A percentile compares a stretch with the other conserved stretches of the same genome.
These are phyloP conservation scores for Sporothrix sp. DNA, from an alignment of 2,329 filamentous ascomycete species.

Conservation along the genomic window DNA sequence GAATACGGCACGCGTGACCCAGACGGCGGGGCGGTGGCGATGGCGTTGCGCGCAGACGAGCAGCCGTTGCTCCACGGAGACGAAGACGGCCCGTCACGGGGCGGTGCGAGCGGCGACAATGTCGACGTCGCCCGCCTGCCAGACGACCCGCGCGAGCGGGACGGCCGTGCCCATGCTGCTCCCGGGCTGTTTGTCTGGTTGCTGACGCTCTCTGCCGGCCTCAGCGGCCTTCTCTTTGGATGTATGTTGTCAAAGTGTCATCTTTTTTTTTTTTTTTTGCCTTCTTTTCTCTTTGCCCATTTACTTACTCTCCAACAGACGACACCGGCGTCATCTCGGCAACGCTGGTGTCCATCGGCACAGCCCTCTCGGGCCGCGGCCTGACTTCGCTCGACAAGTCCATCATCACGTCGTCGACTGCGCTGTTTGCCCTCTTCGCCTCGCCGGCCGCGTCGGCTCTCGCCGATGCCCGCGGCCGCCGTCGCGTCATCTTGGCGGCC, in stretches of 20 bases:
- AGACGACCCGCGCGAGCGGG: not conserved
- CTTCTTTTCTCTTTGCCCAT: not conserved
- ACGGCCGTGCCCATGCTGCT: slow-evolving; percentile 11
- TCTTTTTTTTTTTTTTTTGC: not conserved
- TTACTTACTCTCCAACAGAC: slow-evolving; percentile 31
- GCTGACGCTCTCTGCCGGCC: slow-evolving; percentile 54
- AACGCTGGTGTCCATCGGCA: slow-evolving; percentile 54
- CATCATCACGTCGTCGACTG: slow-evolving; percentile 59
- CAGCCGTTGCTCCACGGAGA: slow-evolving; percentile 14
- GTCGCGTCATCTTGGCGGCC: slow-evolving; percentile 52
- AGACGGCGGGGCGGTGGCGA: not conserved
- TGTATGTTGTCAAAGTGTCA: slow-evolving; percentile 36
- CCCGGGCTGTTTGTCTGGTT: slow-evolving; percentile 49
- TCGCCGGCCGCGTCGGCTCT: slow-evolving; percentile 56
- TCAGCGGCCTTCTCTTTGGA: slow-evolving; percentile 58
- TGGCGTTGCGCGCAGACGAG: slow-evolving; percentile 11
- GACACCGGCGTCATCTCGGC: slow-evolving; percentile 61
- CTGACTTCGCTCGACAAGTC: slow-evolving; percentile 58
- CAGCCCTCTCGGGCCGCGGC: slow-evolving; percentile 44
- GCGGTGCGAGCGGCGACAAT: not conserved
- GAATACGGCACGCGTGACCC: not conserved
- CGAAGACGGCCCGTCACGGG: not conserved
- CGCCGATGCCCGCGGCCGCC: slow-evolving; percentile 52
- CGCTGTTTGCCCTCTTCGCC: slow-evolving; percentile 53
- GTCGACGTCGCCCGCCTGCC: not conserved